phyloP scores from a whole-genome alignment of 73 alveolate genomes.

The Effrenium voratum region DNA sequence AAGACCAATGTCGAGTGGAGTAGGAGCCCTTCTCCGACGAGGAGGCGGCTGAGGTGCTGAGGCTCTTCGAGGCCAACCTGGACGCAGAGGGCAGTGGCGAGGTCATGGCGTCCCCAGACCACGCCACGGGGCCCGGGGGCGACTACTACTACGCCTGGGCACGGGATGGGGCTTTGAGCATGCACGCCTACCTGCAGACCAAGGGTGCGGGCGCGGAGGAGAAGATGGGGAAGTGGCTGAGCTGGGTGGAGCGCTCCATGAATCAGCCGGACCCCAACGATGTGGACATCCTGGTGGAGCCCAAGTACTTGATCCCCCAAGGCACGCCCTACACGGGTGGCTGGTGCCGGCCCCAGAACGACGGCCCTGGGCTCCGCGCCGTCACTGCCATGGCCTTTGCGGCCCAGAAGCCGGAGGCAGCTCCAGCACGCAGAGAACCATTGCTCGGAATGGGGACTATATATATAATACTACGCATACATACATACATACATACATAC shows the following conservation, averaged over 20 bases:
- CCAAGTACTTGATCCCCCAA: constrained; percentile 90
- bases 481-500: too few relatives aligned
- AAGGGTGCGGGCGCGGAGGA: constrained; percentile 14
- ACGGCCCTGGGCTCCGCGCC: constrained; percentile 94
- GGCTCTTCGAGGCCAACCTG: constrained; percentile 51
- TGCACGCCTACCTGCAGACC: constrained; percentile 87
- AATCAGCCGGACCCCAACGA: constrained; percentile 71
- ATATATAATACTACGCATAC: not conserved
- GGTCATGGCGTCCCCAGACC: constrained; percentile 95
- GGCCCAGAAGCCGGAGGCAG: constrained; percentile 35
- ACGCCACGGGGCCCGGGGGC: constrained; percentile 82
- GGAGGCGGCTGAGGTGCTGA: constrained; percentile 36
- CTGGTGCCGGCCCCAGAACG: constrained; percentile 95
- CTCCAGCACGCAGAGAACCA: not conserved
- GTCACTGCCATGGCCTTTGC: constrained; percentile 71
- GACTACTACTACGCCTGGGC: constrained; percentile 94
- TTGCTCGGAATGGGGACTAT: not conserved
- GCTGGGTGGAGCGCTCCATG: constrained; percentile 14
- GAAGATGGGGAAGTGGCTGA: constrained; percentile 72
- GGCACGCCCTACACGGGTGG: constrained; percentile 94
- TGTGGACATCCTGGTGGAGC: constrained; percentile 44
- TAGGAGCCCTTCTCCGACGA: too few relatives aligned
- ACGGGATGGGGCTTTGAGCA: constrained; percentile 94
- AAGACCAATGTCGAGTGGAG: too few relatives aligned
- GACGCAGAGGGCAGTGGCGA: constrained; percentile 90